These are phyloP conservation scores for Penicillium sp. DNA, from an alignment of 2,329 filamentous ascomycete genomes.

Conservation along the genomic window DNA sequence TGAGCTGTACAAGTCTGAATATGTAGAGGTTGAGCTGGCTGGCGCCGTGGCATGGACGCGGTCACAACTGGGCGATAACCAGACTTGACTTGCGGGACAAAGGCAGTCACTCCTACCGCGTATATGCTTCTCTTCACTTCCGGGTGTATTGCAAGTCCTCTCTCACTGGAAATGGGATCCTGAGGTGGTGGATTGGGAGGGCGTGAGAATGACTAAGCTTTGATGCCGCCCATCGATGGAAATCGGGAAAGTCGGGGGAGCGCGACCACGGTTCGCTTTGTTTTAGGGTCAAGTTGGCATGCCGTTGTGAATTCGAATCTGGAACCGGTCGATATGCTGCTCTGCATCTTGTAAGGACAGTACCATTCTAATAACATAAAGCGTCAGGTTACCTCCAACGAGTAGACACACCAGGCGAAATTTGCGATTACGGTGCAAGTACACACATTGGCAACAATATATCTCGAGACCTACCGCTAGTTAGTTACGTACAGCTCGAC, in stretches of 20 bases:
- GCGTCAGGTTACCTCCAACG: neutral
- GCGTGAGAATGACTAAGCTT: neutral
- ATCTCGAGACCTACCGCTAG: too few species aligned
- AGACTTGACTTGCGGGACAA: too few species aligned
- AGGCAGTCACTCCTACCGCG: too few species aligned
- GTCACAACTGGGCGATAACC: too few species aligned
- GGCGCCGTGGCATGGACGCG: neutral
- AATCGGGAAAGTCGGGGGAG: neutral
- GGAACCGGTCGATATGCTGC: too few species aligned
- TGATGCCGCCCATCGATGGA: neutral
- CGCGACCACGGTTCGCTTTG: neutral
- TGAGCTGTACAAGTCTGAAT: neutral
- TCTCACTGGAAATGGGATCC: too few species aligned
- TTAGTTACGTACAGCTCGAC: too few species aligned
- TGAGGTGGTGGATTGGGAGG: neutral
- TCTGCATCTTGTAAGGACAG: neutral
- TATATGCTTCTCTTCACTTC: neutral
- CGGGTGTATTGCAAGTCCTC: neutral
- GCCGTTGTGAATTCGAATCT: neutral
- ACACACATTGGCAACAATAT: too few species aligned
- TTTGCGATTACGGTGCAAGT: too few species aligned
- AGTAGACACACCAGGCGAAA: too few species aligned
- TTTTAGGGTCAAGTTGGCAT: neutral
- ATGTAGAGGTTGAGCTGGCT: neutral
- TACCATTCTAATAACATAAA: neutral